Evolutionary conservation across 805 yeast genomes (phyloP), one percentile per base, ranked within the genome.

Genomic region (Candida peoriensis): DNA sequence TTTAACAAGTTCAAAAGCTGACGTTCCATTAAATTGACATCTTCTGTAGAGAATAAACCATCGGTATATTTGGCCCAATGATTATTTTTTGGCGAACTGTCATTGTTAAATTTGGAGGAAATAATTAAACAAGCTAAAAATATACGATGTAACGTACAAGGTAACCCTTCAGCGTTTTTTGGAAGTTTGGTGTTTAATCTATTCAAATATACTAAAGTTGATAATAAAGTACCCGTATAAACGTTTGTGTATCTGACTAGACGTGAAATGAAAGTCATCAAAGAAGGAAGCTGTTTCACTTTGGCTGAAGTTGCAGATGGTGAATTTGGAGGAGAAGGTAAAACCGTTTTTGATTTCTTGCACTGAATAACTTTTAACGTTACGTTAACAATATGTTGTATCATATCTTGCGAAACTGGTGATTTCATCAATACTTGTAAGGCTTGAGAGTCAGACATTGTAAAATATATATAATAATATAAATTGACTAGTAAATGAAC

Each of bases 41-140:
- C 94, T 43, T 76, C 76, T 36, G 70, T 59, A 30, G 68, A 63
- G 60, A 83, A 81, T 27, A 83, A 64, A 2, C 85, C 87, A 49
- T 82, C 88, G 6, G 90, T 79, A 58, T 80, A 80, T 47, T 70
- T 73, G 26, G 86, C 78, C 94, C 94, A 83, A 57, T 82, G 88
- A 45, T 68, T 66, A 60, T 83, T 83, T 52, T 80, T 77, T 41
- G 90, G 88, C 10, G 85, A 76, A 6, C 82, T 75, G 54, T 83
- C 94, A 58, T 83, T 82, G 64, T 79, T 82, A 59, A 67, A 77
- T 56, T 83, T 83, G 30, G 87, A 74, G 13, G 86, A 74, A 42
- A 83, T 65, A 39, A 83, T 81, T 47, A 83, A 63, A 54, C 88
- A 80, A 12, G 87, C 83, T 36, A 83, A 66, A 46, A 83, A 76